phyloP scores from a whole-genome alignment of 345 rosid genomes.

The Chamaenerion angustifolium region DNA sequence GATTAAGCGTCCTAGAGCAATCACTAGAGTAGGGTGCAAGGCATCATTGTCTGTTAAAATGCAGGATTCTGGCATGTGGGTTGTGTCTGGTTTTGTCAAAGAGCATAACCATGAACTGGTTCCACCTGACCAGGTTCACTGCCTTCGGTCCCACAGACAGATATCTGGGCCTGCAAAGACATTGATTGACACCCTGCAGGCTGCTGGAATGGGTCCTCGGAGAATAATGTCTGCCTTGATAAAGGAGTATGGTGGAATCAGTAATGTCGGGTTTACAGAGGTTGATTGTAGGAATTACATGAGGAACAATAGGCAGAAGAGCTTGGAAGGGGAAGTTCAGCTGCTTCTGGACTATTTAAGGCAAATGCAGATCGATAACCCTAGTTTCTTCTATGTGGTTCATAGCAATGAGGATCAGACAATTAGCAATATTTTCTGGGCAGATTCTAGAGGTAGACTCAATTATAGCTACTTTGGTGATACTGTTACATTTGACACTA shows the following conservation, averaged over 20 bases:
- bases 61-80: conserved; percentile 41
- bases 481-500: conserved; percentile 36
- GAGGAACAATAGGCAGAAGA: conserved; percentile 35
- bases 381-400: conserved; percentile 33
- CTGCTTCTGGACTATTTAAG: conserved; percentile 36
- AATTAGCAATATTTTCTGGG: conserved; percentile 35
- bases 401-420: conserved; percentile 30
- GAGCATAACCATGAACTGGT: conserved; percentile 37
- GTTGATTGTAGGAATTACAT: conserved; percentile 40
- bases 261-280: conserved; percentile 39
- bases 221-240: conserved; percentile 38
- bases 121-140: conserved; percentile 35
- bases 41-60: conserved; percentile 30
- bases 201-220: conserved; percentile 40
- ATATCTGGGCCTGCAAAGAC: conserved; percentile 39
- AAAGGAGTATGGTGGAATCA: conserved; percentile 36
- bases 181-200: conserved; percentile 36
- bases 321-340: conserved; percentile 29
- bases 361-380: conserved; percentile 31
- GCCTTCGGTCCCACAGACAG: conserved; percentile 36
- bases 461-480: conserved; percentile 41
- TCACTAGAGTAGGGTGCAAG: conserved; percentile 34
- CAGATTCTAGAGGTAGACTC: conserved; percentile 30
- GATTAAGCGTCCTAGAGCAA: conserved; percentile 33
- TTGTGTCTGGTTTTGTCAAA: conserved; percentile 24